Evolutionary conservation across 306 rosid genomes (phyloP).

Genomic region (Castanea mollissima): DNA sequence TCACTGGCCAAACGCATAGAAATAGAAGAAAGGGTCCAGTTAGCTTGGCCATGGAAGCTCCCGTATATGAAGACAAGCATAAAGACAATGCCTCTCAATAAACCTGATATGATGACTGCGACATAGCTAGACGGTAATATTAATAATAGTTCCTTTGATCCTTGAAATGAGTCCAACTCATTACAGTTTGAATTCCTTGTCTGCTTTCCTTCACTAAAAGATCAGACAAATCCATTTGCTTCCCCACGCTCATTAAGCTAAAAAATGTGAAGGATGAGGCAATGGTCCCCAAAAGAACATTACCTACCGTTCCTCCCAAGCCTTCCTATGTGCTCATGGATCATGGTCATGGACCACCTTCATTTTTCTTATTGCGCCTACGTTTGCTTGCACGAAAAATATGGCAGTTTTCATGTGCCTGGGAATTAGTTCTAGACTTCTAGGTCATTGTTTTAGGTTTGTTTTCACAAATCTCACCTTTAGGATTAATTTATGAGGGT

Average conservation of each 20-base stretch:
- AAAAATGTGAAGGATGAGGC: not conserved
- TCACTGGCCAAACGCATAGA: constrained; percentile 1
- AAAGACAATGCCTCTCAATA: constrained; percentile 10
- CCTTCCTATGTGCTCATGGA: not conserved
- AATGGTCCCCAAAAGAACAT: not conserved
- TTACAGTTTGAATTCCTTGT: not conserved
- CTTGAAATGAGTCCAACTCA: not conserved
- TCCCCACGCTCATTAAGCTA: not conserved
- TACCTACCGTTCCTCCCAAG: not conserved
- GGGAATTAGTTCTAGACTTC: not conserved
- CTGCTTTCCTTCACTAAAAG: not conserved
- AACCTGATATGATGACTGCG: not conserved
- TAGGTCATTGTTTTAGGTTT: not conserved
- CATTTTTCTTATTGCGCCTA: constrained; percentile 1
- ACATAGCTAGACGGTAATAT: not conserved
- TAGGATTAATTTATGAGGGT: no score
- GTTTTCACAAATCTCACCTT: no score
- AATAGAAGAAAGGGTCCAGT: constrained; percentile 16
- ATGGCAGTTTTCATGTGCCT: not conserved
- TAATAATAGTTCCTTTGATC: not conserved
- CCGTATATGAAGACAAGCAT: constrained; percentile 9
- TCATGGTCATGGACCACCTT: constrained; percentile 22
- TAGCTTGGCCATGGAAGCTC: not conserved
- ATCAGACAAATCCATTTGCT: not conserved
- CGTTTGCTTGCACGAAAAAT: not conserved